Base-by-base conservation (phyloP, 352 stramenopile genomes). In the Hyaloperonospora brassicae region DNA sequence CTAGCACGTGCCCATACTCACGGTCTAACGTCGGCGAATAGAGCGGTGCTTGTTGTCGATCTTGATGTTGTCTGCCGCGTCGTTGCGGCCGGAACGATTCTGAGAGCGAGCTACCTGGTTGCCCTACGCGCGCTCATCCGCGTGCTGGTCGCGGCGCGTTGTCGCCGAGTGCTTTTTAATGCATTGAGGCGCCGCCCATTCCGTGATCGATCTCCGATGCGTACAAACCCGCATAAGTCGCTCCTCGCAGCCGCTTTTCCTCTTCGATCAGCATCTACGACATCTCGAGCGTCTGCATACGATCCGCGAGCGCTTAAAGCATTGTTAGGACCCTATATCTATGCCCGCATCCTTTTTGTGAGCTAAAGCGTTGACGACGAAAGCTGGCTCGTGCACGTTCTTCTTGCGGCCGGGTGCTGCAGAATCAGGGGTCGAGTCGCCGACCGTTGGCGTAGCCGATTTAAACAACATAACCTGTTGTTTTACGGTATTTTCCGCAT, bases 311-410 rank as follows among this genome's bases (percentile, higher is more conserved):
- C 27, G 27, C 8, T 4, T 43, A 14, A 14, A 43, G 38, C 38
- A 43, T 43, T 2, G 38, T n/a, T n/a, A n/a, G 38, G 38, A 43
- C 13, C 38, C 38, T 43, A 43, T 22, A 43, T 43, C 38, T 43
- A 14, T 43, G 13, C 38, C 14, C 38, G 38, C 38, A 43, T 14
- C 38, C 11, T 7, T 43, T 43, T 43, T 4, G 13, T 43, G 38
- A 3, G 38, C 13, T 43, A 23, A 2, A 2, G 38, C 38, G 14
- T 43, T 14, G 13, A 17, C 38, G 38, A 43, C 38, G 13, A 43
- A 11, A 24, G 38, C 38, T 43, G 38, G 38, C 38, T 43, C 38
- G 21, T 22, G 38, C 38, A 22, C 38, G 38, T 17, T 6, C 13
- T 2, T 43, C 23, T 24, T 14, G 11, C 38, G 38, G 38, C 38